Conservation (phyloP, 1,284 basidiomycete species). For the Cryptococcus sp. region DNA sequence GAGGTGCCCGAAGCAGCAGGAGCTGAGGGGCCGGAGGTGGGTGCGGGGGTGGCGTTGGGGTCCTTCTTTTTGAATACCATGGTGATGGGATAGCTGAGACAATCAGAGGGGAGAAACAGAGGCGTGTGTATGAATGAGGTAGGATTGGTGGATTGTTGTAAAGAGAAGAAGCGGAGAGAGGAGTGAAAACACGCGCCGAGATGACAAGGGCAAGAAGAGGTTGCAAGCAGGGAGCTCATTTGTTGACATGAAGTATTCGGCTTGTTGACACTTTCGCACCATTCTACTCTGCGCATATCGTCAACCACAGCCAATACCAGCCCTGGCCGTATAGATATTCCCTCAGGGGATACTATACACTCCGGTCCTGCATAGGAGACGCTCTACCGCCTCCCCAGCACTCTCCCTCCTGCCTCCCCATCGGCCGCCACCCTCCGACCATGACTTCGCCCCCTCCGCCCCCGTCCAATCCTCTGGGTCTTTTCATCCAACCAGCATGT, state of each 20-base stretch:
- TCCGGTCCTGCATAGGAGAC: background rate
- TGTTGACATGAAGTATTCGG: background rate
- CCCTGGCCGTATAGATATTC: no score
- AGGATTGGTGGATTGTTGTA: background rate
- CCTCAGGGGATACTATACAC: constrained; percentile 3
- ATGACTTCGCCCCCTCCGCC: background rate
- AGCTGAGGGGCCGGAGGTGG: background rate
- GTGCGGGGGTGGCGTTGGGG: background rate
- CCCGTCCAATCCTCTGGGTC: constrained; percentile 25
- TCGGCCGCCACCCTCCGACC: background rate
- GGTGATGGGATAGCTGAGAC: background rate
- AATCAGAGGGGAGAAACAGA: background rate
- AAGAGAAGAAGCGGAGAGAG: background rate
- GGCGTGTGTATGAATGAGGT: background rate
- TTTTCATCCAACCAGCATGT: constrained; percentile 51
- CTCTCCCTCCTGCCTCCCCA: no score
- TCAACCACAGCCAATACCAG: background rate
- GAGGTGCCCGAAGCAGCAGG: background rate
- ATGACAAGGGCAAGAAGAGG: background rate
- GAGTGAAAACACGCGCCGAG: constrained; percentile 5
- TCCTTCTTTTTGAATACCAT: background rate
- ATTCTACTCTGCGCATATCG: background rate
- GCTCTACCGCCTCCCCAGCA: background rate
- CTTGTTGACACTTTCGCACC: background rate
- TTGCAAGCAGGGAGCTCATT: background rate